Base-by-base conservation (phyloP, 345 rosid genomes). In the Hevea brasiliensis region DNA sequence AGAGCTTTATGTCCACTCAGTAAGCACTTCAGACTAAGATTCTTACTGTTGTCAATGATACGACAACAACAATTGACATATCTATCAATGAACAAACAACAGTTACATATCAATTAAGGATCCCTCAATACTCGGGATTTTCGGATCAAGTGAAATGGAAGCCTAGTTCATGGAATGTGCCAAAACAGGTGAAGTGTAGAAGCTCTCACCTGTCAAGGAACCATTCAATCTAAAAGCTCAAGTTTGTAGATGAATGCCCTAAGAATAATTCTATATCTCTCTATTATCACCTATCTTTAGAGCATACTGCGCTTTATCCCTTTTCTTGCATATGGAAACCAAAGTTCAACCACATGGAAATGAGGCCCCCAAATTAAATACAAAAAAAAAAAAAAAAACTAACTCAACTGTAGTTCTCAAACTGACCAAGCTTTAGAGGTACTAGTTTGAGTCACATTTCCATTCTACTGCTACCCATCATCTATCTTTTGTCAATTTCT, bases 301-400 rank as follows among this genome's bases (percentile, higher is more conserved):
- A 70, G 65, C 40, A 57, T 26, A 61, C 72, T 32, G 67, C 73
- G 15, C 70, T 51, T 69, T 80, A 76, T 57, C 80, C 58, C 75
- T 55, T 76, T 80, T 70, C 60, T 53, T 4, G 42, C 37, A 41
- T 37, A 56, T 48, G n/a, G 18, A 74, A 27, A 70, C 56, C 67
- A 50, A 79, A 64, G 63, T 65, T 65, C 70, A 74, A 57, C 65
- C 78, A 79, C 66, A 1, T 60, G 70, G 53, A 26, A 44, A 37
- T 29, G 51, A 50, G 55, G 1, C 55, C 55, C 55, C 14, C 6
- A 50, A 6, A 17, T 50, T 17, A 50, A 18, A 50, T 17, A 18
- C 55, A 15, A 20, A 50, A 55, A 53, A 53, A 14, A 6, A 53
- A 3, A 47, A 50, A 60, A 37, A 48, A 18, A 32, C 15, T 35